Evolutionary conservation across 2,329 filamentous ascomycete genomes (phyloP), one percentile per base, ranked within the genome.

Genomic region (Leptoxyphium fumago): DNA sequence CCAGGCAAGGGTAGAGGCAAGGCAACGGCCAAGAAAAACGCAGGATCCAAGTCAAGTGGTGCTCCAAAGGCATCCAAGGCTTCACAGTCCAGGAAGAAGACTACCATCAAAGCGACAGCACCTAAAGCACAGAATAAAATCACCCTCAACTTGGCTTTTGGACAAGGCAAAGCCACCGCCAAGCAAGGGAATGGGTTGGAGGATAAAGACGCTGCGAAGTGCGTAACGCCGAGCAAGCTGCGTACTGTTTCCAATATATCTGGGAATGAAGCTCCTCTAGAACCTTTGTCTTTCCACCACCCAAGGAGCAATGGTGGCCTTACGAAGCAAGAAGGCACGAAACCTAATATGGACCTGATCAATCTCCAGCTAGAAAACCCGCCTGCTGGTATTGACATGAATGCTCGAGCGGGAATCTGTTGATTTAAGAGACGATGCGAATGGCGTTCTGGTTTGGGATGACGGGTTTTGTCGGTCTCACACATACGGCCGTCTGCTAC

Each of bases 191-290:
- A 28, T 28, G 38, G 18, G 10, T 13, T 18, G 14, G 21, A 40
- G 38, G 11, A 21, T 28, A 28, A 40, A 28, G 21, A 40, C 6
- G 17, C 38, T 11, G 38, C 14, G 11, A 18, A 17, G 17, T 40
- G 14, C 6, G 11, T 14, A 5, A 28, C 38, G 2, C 53, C 51
- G 17, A 58, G 53, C 47, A 59, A 59, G 47, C 48, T 60, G 40
- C 46, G 50, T 15, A 49, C 57, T 38, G 55, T 56, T 10, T 49
- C 47, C 15, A 55, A 52, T 21, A 44, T 43, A 11, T 47, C 49
- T 2, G 2, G 45, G 18, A 30, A 45, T 10, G 52, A 56, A 18
- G 15, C 32, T 13, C 49, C 53, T 5, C 53, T 55, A 47, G 46
- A 48, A 38, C 46, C 48, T 34, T 36, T 57, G n/a, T 51, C 51